Evolutionary conservation across 108 stramenopile species (phyloP), one percentile per base, ranked within the genome.

Genomic region (Schizochytrium sp.): DNA sequence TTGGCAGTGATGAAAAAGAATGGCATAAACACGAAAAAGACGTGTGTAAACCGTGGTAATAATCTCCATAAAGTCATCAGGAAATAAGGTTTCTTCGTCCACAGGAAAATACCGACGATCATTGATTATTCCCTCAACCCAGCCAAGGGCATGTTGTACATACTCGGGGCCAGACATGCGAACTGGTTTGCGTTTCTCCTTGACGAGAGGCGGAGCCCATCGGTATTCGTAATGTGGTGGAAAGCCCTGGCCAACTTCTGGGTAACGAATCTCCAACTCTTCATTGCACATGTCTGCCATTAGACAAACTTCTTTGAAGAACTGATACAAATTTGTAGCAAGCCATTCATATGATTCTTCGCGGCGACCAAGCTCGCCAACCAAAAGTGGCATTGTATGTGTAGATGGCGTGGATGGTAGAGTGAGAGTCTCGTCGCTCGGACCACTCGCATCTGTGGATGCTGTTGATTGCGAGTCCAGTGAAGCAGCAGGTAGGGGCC

Each of bases 151-250:
- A 38, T 83, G 47, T 38, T 83, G 47, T 8, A 83, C 76, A 53
- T 83, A 83, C 0, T 83, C 76, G 10, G 76, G 76, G 12, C 50
- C 76, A 38, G 76, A 83, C 50, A 83, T 83, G 12, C 64, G 64
- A 7, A 69, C 15, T 38, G 64, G 64, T 5, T 15, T 7, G 7
- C 64, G 64, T 44, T 69, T 69, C 76, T 47, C 10, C 40, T 46
- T 53, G 5, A 47, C 76, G 12, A 49, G 50, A n/a, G 47, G 50
- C 7, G 47, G 50, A 8, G 76, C 53, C 76, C 76, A 83, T 47
- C 76, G 76, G 47, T 83, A 83, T 53, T 83, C 76, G 76, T 55
- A 83, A 53, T 83, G 47, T 1, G 47, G 47, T 28, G 76, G 76
- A 42, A 83, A 83, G 15, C 76, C 76, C 47, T 49, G 53, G 2